Evolutionary conservation across 768 basidiomycete genomes (phyloP).

Genomic region (Phlebiopsis flavidoalba): DNA sequence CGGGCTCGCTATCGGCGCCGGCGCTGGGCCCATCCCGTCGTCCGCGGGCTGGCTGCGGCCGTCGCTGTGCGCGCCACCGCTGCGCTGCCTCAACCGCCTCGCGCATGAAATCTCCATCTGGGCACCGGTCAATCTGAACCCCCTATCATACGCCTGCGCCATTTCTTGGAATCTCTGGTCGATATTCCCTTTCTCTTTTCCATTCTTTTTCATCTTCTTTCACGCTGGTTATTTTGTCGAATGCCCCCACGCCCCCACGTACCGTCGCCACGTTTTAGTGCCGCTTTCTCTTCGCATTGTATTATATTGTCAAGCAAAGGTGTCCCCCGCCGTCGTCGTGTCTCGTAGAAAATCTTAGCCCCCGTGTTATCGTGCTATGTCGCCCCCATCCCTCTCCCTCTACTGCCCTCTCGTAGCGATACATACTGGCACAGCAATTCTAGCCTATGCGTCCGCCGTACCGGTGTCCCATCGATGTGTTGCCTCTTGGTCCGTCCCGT

Average conservation of each 20-base stretch:
- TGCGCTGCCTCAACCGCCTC: background rate
- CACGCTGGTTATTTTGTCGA: background rate
- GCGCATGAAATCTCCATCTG: background rate
- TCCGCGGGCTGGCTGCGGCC: background rate
- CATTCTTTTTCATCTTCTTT: background rate
- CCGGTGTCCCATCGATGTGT: too few relatives aligned
- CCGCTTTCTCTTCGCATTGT: background rate
- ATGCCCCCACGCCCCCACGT: background rate
- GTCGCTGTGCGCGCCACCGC: background rate
- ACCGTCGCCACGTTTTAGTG: background rate
- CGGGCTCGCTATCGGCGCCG: background rate
- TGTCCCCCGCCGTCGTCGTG: background rate
- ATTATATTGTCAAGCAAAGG: constrained; percentile 2
- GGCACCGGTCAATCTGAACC: background rate
- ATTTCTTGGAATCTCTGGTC: constrained; percentile 1
- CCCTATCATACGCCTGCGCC: constrained; percentile 2
- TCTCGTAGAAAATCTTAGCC: background rate
- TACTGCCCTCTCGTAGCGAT: too few relatives aligned
- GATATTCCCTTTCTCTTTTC: background rate
- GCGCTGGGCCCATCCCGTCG: background rate
- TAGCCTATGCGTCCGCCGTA: background rate
- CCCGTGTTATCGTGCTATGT: background rate
- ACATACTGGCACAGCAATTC: background rate
- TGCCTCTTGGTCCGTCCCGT: too few relatives aligned
- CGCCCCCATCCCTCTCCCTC: too few relatives aligned